Conservation (phyloP, 2,329 filamentous ascomycete species). For the Eutypella sp. region DNA sequence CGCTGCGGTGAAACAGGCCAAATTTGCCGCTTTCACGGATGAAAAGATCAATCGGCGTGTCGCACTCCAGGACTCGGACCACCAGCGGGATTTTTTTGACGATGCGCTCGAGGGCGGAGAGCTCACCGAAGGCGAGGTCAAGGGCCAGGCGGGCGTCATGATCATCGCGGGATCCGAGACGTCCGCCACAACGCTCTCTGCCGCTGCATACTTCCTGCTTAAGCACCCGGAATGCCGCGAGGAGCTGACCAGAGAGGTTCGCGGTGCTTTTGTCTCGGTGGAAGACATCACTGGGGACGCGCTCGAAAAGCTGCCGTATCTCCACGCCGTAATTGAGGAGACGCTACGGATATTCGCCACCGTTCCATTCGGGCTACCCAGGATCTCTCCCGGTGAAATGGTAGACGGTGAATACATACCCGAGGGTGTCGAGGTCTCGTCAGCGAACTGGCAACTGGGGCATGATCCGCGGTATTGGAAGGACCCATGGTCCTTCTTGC, state of each 20-base stretch:
- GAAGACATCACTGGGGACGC: slow-evolving; percentile 12
- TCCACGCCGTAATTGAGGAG: slow-evolving; percentile 22
- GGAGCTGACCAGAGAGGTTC: slow-evolving; percentile 31
- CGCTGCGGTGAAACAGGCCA: slow-evolving; percentile 11
- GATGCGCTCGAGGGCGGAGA: slow-evolving; percentile 11
- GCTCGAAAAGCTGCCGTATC: slow-evolving; percentile 13
- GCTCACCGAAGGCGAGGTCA: slow-evolving; percentile 13
- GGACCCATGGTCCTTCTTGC: slow-evolving; percentile 16
- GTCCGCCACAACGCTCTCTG: slow-evolving; percentile 32
- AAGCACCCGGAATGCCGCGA: slow-evolving; percentile 27
- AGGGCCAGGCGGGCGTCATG: slow-evolving; percentile 17
- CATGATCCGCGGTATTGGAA: slow-evolving; percentile 18
- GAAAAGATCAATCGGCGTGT: slow-evolving; percentile 16
- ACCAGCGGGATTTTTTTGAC: slow-evolving; percentile 14
- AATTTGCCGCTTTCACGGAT: slow-evolving; percentile 18
- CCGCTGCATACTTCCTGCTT: slow-evolving; percentile 32
- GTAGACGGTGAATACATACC: slow-evolving; percentile 21
- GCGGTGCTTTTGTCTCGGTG: slow-evolving; percentile 23
- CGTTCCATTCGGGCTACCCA: slow-evolving; percentile 20
- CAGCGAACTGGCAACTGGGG: slow-evolving; percentile 16
- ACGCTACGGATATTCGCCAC: slow-evolving; percentile 18
- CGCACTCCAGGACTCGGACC: slow-evolving; percentile 5
- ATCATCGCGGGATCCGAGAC: slow-evolving; percentile 39
- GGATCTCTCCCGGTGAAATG: slow-evolving; percentile 18
- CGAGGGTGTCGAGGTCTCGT: slow-evolving; percentile 16